These are phyloP conservation scores for Syzygium aromaticum DNA, from an alignment of 345 rosid genomes.

Conservation along the genomic window DNA sequence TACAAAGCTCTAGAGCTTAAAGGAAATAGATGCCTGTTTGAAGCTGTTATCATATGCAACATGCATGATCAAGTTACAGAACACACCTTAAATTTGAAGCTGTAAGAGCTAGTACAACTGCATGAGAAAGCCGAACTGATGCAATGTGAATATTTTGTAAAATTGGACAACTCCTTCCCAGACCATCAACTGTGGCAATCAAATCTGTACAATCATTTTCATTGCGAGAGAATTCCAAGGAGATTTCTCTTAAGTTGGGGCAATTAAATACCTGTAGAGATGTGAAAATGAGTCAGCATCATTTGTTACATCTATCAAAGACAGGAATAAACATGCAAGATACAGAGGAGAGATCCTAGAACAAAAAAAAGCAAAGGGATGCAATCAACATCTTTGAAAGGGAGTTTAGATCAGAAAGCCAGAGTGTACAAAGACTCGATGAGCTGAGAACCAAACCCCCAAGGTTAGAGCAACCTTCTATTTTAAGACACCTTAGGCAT, in stretches of 20 bases:
- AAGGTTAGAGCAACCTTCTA: constrained; percentile 91
- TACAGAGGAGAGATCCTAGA: background rate
- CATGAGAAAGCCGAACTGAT: constrained; percentile 72
- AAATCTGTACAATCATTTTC: constrained; percentile 78
- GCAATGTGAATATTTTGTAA: constrained; percentile 84
- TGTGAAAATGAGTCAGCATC: background rate
- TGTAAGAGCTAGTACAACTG: constrained; percentile 76
- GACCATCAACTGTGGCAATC: constrained; percentile 45
- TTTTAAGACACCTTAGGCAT: constrained; percentile 70
- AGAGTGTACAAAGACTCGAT: constrained; percentile 68
- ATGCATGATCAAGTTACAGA: background rate
- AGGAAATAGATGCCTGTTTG: background rate
- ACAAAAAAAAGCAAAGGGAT: background rate
- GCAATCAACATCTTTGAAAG: constrained; percentile 65
- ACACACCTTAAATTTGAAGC: constrained; percentile 70
- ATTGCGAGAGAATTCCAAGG: constrained; percentile 75
- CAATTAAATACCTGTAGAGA: constrained; percentile 60
- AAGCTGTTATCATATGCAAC: background rate
- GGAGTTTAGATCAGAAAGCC: constrained; percentile 80
- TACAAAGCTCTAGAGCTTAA: background rate
- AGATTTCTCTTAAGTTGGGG: constrained; percentile 74
- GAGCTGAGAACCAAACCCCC: constrained; percentile 78
- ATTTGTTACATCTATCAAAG: background rate
- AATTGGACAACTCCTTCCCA: constrained; percentile 71
- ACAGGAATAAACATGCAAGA: background rate